Base-by-base conservation (phyloP, 306 rosid genomes). In the Acacia acuminata region DNA sequence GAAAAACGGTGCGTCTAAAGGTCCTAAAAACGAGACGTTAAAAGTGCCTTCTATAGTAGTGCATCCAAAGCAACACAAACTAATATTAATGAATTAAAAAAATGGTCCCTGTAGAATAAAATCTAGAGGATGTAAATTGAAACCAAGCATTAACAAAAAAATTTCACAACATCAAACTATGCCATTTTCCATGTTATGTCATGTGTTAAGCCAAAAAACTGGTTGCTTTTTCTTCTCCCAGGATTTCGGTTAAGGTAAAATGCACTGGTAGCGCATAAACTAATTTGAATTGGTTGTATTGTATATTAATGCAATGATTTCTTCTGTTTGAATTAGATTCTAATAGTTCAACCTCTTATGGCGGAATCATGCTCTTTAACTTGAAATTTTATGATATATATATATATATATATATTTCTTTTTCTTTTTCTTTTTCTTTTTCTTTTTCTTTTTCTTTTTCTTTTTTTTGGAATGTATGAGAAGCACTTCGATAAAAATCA, bases 51-150 rank as follows among this genome's bases (percentile, higher is more conserved):
- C 34, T 2, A 3, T 30, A 30, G 34, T 30, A 30, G 34, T 30
- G 34, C 34, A 30, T 12, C 12, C 42, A 80, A 71, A 12, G 20
- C 53, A 83, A 47, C 24, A 24, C 12, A 58, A 51, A 81, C 65
- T 40, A 25, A 38, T 70, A 13, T 76, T 81, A 40, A 4, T 64
- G 38, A 25, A 70, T 82, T 30, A 34, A 55, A 55, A 34, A 25
- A 55, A 47, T 51, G 70, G 61, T 60, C 36, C 77, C 68, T 75
- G 24, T 56, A 58, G 47, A 58, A 69, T 71, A 60, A 69, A 73
- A 58, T 79, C 40, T 69, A 42, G 65, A 74, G 48, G 72, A 56
- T 45, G 36, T 43, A 78, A 71, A 30, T 67, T 32, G 65, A 79
- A 44, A 68, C 56, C 56, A 79, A 66, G 73, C 36, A 30, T 38